phyloP scores from a whole-genome alignment of 352 stramenopile genomes.

The Phytophthora colocasiae region DNA sequence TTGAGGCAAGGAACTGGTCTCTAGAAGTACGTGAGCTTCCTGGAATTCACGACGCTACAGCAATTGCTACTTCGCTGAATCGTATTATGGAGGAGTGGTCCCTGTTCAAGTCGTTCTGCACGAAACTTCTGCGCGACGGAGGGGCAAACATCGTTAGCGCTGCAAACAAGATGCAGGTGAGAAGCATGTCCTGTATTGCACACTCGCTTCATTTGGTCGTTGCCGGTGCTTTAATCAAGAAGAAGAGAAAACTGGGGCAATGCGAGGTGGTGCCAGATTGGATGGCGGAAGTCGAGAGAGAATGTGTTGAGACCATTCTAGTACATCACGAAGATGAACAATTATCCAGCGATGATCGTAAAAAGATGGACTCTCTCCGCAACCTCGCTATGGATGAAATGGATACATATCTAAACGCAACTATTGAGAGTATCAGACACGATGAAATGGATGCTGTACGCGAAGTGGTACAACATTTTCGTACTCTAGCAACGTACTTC shows the following conservation, averaged over 20 bases:
- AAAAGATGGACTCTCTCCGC: conserved; percentile 7
- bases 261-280: no score
- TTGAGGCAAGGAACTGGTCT: conserved; percentile 13
- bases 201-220: conserved; percentile 24
- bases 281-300: not conserved
- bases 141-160: conserved; percentile 14
- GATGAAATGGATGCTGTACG: conserved; percentile 12
- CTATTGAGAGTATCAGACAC: not conserved
- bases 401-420: conserved; percentile 6
- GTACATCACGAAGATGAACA: conserved; percentile 15
- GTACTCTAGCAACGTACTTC: conserved; percentile 21
- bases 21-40: conserved; percentile 15
- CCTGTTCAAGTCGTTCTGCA: not conserved
- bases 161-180: not conserved
- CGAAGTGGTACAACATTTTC: conserved; percentile 11
- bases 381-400: conserved; percentile 16
- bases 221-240: conserved; percentile 7
- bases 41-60: conserved; percentile 7
- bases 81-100: conserved; percentile 8
- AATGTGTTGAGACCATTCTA: not conserved
- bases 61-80: conserved; percentile 7
- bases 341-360: conserved; percentile 8
- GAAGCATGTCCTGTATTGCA: conserved; percentile 13
- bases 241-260: not conserved
- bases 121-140: conserved; percentile 4